Evolutionary conservation across 2,329 filamentous ascomycete species (phyloP).

Genomic region (Aspergillus ustus): DNA sequence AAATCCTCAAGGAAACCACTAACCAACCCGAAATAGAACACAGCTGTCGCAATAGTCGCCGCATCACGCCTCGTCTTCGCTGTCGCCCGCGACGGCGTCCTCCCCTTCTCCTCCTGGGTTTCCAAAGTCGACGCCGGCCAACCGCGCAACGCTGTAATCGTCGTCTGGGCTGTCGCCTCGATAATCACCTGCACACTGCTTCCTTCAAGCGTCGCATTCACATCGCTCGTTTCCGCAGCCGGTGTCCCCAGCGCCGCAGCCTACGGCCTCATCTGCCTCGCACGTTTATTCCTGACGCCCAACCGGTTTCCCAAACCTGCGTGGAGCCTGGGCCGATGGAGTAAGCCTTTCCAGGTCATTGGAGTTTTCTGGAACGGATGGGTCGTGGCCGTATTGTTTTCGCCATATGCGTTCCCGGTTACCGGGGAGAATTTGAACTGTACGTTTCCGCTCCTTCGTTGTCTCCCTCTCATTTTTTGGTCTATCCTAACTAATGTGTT

Average conservation of each 20-base stretch:
- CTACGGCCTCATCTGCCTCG: constrained; percentile 57
- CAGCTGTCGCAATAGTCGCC: constrained; percentile 63
- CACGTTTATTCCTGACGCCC: constrained; percentile 53
- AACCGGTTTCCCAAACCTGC: constrained; percentile 53
- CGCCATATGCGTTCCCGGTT: constrained; percentile 53
- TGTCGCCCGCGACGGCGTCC: constrained; percentile 64
- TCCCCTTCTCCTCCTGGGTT: constrained; percentile 64
- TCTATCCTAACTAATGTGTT: background rate
- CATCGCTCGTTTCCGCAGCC: constrained; percentile 58
- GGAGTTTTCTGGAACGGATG: constrained; percentile 56
- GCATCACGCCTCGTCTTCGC: constrained; percentile 67
- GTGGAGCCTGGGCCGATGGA: constrained; percentile 52
- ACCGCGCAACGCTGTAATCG: constrained; percentile 63
- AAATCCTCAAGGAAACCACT: background rate
- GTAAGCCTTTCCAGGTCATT: constrained; percentile 55
- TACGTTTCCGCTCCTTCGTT: constrained; percentile 14
- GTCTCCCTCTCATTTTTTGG: background rate
- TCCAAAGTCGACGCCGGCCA: constrained; percentile 60
- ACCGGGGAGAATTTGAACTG: constrained; percentile 52
- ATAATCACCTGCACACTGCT: constrained; percentile 64
- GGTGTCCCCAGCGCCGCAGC: constrained; percentile 58
- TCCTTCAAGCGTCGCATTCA: constrained; percentile 59
- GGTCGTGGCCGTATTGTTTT: constrained; percentile 55
- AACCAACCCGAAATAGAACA: constrained; percentile 49
- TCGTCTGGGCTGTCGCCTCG: constrained; percentile 60